Evolutionary conservation across 768 basidiomycete genomes (phyloP), one percentile per base, ranked within the genome.

Genomic region (Roridomyces roridus): DNA sequence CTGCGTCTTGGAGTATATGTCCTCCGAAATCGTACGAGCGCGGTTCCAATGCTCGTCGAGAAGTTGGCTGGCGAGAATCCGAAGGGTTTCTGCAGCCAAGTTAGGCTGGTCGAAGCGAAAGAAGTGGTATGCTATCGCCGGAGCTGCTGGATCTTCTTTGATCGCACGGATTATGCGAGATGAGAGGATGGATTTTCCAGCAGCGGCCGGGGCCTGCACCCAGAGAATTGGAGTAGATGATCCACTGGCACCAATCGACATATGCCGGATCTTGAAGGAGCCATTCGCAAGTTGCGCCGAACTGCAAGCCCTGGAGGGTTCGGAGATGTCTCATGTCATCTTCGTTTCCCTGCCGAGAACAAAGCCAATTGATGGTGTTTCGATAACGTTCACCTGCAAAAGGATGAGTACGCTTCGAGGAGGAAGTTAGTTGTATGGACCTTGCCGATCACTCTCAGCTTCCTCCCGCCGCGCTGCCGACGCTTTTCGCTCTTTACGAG

Each of bases 101-200:
- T 55, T 31, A 18, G 21, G 31, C 23, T 53, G 49, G 34, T 56
- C 60, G 48, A 62, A 64, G 11, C 64, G 61, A 41, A 42, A 68
- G 46, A 68, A 67, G 43, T 67, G 60, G 41, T 65, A 67, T 15
- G 49, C 59, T 24, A 64, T 24, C 1, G 58, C 52, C 15, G 29
- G 29, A 14, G 51, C 42, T 21, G 29, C 46, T 9, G 40, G 35
- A 3, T 46, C 34, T 18, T 24, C 23, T 14, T 31, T 15, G 28
- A 55, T 17, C 4, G 36, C 44, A 12, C 56, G 46, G 29, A 68
- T 68, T 25, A 46, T 47, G 18, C 35, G 51, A 2, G 67, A 65
- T 12, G 59, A 63, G 4, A 68, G 64, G 25, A 63, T 37, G 5
- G 67, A 64, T 51, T 68, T 68, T 24, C 67, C 67, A 12, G 60